Conservation (phyloP, 179 eudicot species). For the Beta corolliflora region DNA sequence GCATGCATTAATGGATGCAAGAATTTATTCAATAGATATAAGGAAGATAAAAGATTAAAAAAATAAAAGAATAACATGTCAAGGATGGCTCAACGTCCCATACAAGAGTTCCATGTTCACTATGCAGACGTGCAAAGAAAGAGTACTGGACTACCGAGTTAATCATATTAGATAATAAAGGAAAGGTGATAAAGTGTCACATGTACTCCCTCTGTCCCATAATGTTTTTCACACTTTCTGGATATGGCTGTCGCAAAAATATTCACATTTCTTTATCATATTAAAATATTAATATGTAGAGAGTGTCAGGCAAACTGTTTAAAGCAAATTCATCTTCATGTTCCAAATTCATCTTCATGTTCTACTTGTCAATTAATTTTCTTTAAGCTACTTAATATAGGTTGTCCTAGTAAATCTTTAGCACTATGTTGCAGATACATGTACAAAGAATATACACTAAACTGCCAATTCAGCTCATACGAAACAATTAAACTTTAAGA, state of each 20-base stretch:
- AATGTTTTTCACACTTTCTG: neutral
- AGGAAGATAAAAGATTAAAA: neutral
- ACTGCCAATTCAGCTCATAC: neutral
- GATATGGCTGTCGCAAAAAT: no score
- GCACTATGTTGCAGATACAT: neutral
- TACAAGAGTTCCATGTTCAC: neutral
- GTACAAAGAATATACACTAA: neutral
- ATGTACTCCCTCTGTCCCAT: neutral
- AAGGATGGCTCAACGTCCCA: neutral
- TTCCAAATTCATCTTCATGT: neutral
- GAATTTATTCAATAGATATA: neutral
- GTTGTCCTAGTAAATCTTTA: neutral
- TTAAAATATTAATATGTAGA: no score
- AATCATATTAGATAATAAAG: neutral
- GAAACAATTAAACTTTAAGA: constrained; percentile 4
- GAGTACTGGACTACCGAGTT: neutral
- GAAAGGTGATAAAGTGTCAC: neutral
- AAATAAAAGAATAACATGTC: constrained; percentile 3
- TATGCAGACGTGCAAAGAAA: neutral
- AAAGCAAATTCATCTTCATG: neutral
- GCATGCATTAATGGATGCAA: neutral
- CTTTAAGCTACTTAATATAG: neutral
- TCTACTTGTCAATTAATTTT: neutral
- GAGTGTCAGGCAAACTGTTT: neutral
- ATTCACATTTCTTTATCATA: no score